Conservation (phyloP, 345 rosid genomes). For the Citropsis articulata region DNA sequence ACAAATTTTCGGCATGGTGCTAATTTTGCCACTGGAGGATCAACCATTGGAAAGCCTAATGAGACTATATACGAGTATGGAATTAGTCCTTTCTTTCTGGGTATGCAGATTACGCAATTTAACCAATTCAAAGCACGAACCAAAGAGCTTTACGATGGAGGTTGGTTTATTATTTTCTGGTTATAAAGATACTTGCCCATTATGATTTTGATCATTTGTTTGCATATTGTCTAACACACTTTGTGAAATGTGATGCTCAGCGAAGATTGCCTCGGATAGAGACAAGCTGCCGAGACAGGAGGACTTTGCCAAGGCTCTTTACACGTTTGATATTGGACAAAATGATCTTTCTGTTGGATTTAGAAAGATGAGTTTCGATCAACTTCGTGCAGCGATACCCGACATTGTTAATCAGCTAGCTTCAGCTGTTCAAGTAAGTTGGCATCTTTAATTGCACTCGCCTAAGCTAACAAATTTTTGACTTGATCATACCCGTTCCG, state of each 20-base stretch:
- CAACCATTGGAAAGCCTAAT: slow-evolving; percentile 79
- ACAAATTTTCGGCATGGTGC: slow-evolving; percentile 83
- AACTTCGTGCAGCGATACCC: slow-evolving; percentile 66
- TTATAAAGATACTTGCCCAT: not conserved
- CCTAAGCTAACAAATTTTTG: not conserved
- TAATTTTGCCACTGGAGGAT: slow-evolving; percentile 91
- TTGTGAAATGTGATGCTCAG: slow-evolving; percentile 28
- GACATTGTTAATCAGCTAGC: slow-evolving; percentile 73
- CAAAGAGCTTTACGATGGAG: slow-evolving; percentile 44
- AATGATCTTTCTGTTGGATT: slow-evolving; percentile 92
- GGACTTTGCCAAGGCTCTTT: slow-evolving; percentile 78
- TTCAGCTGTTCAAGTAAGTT: slow-evolving; percentile 75
- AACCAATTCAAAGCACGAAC: slow-evolving; percentile 68
- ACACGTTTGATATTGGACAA: slow-evolving; percentile 92
- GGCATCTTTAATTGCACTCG: not conserved
- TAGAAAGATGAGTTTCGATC: slow-evolving; percentile 61
- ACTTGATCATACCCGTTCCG: not conserved
- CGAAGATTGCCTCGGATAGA: slow-evolving; percentile 39
- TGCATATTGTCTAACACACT: not conserved
- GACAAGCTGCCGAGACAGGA: slow-evolving; percentile 66
- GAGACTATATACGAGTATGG: slow-evolving; percentile 86
- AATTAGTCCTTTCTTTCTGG: slow-evolving; percentile 84
- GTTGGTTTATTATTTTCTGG: slow-evolving; percentile 14
- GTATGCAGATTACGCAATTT: slow-evolving; percentile 84
- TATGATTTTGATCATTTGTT: not conserved